Evolutionary conservation across 176 grass and related monocot species (phyloP).

Genomic region (Hyparrhenia diplandra): DNA sequence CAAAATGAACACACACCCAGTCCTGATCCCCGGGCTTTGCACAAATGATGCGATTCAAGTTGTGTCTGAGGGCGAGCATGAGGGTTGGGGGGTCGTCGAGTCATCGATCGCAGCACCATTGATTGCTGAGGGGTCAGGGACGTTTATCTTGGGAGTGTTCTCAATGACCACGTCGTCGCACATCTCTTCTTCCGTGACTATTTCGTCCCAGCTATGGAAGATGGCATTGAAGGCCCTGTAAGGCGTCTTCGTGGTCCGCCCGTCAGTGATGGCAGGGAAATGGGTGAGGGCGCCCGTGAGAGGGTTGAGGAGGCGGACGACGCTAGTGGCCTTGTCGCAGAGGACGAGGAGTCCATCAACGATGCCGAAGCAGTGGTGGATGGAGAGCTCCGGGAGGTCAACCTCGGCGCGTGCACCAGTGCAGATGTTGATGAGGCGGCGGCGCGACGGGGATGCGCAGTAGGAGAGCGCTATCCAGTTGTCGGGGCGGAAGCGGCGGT

Average conservation of each 20-base stretch:
- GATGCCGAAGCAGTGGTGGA: neutral
- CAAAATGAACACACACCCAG: neutral
- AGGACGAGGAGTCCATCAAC: constrained; percentile 1
- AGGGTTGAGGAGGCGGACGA: constrained; percentile 21
- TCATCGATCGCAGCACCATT: neutral
- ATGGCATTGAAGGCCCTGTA: too few species aligned
- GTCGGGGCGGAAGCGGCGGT: neutral
- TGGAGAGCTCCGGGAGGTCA: neutral
- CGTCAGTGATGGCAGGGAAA: constrained; percentile 9
- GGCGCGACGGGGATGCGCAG: neutral
- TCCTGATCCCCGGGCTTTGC: neutral
- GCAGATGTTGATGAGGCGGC: neutral
- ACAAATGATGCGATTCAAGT: neutral
- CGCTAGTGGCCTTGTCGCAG: neutral
- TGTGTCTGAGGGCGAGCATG: neutral
- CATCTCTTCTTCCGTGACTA: neutral
- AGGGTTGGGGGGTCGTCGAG: neutral
- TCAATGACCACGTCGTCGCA: neutral
- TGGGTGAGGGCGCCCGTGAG: neutral
- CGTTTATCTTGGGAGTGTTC: neutral
- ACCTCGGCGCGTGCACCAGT: neutral
- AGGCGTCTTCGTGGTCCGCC: neutral
- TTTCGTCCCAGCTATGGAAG: too few species aligned
- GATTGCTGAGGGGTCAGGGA: neutral
- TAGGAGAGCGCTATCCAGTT: neutral